Base-by-base conservation (phyloP, 164 flowering plant species). In the Akebia trifoliata region DNA sequence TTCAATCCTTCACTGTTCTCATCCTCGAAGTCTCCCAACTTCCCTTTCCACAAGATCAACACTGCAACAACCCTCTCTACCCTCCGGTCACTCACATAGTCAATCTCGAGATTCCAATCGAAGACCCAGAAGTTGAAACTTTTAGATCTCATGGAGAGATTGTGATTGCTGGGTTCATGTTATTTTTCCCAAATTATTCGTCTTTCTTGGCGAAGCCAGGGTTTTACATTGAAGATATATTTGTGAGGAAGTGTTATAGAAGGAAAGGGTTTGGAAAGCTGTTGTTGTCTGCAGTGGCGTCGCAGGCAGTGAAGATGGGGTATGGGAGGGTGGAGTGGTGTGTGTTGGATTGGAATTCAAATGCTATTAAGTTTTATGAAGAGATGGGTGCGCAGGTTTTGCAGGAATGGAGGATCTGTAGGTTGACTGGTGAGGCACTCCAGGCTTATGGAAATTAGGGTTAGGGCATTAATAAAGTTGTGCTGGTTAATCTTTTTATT, bases 291-390 rank as follows among this genome's bases (percentile, higher is more conserved):
- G 87, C 86, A 3, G 96, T 86, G 74, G 98, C 90, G 48, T 43
- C 54, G 24, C 90, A 83, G 70, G 95, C 93, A 10, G 93, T 75
- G 75, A 78, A 74, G 64, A 79, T 85, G 86, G 93, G 85, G 51
- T 72, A 72, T 42, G 96, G 88, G 18, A 75, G 97, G 46, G 96
- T 88, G 56, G 96, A 91, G 64, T 89, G 96, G 98, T 75, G 70
- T 22, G 98, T 88, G 66, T 73, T 88, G 54, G 96, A 88, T 50
- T 92, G 98, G 98, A 92, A 92, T 57, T 66, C 70, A 40, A 89
- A 85, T 67, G 96, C 98, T 0, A 89, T 86, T 6, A 66, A 62
- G 75, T 92, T 92, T 55, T 92, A 92, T 59, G 83, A 86, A 64
- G 77, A 76, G 50, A 87, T 92, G 92, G 98, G 98, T n/a, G 95